Conservation (phyloP, 163 green algal genomes). For the Trebouxia gelatinosa region DNA sequence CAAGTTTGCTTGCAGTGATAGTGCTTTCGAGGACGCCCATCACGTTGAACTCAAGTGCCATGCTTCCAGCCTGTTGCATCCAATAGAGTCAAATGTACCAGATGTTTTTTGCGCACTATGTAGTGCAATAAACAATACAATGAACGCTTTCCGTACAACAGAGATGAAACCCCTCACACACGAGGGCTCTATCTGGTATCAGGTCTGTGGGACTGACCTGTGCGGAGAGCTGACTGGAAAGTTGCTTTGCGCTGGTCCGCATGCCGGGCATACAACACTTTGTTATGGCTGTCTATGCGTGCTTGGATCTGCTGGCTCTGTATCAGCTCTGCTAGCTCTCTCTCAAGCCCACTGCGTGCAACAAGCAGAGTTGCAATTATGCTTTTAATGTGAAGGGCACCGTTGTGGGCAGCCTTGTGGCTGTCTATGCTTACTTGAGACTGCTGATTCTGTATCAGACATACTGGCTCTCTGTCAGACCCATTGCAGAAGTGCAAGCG, state of each 20-base stretch:
- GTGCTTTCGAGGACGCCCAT: background rate
- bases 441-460: too few species aligned
- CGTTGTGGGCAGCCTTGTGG: too few species aligned
- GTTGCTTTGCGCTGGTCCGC: slow-evolving; percentile 59
- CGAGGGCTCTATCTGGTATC: too few species aligned
- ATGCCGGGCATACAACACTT: slow-evolving; percentile 67
- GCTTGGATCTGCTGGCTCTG: slow-evolving; percentile 62
- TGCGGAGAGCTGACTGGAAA: slow-evolving; percentile 48
- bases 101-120: background rate
- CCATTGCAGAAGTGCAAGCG: too few species aligned
- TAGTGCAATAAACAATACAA: background rate
- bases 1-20: too few species aligned
- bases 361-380: too few species aligned
- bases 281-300: slow-evolving; percentile 76
- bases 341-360: slow-evolving; percentile 65
- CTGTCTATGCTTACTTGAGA: too few species aligned
- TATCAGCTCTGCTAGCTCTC: slow-evolving; percentile 79
- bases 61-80: background rate
- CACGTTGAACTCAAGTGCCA: background rate
- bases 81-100: background rate
- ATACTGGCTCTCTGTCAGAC: too few species aligned
- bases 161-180: too few species aligned
- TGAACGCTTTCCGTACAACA: background rate
- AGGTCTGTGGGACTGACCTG: too few species aligned
- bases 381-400: too few species aligned